Conservation (phyloP, 345 rosid genomes). For the Crucihimalaya himalaica region DNA sequence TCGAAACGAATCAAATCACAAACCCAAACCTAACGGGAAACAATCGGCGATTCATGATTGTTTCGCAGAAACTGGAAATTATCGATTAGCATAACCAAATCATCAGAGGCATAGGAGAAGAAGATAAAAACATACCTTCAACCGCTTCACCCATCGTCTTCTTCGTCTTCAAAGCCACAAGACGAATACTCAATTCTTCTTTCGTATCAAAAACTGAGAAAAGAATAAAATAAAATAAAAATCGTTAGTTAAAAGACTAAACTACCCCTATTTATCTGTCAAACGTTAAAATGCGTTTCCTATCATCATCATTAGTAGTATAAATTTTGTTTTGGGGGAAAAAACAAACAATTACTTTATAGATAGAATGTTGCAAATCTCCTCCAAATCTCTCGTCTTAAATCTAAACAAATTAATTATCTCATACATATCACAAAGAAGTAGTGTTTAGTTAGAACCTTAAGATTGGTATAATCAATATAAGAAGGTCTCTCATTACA, state of each 20-base stretch:
- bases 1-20: neutral
- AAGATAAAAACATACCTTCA: neutral
- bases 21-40: neutral
- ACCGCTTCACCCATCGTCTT: constrained; percentile 17
- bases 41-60: neutral
- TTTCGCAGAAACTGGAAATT: neutral
- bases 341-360: neutral
- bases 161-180: constrained; percentile 20
- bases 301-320: neutral
- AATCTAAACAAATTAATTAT: neutral
- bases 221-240: neutral
- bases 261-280: neutral
- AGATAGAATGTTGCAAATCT: neutral
- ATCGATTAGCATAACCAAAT: neutral
- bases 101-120: neutral
- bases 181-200: neutral
- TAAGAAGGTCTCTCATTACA: constrained; percentile 17
- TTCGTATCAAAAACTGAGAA: neutral
- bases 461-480: neutral
- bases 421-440: constrained; percentile 34
- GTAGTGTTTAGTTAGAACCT: neutral
- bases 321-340: neutral
- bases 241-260: neutral
- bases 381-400: neutral
- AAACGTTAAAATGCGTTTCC: neutral